Base-by-base conservation (phyloP, 2,329 filamentous ascomycete genomes). In the Claviceps cyperi region DNA sequence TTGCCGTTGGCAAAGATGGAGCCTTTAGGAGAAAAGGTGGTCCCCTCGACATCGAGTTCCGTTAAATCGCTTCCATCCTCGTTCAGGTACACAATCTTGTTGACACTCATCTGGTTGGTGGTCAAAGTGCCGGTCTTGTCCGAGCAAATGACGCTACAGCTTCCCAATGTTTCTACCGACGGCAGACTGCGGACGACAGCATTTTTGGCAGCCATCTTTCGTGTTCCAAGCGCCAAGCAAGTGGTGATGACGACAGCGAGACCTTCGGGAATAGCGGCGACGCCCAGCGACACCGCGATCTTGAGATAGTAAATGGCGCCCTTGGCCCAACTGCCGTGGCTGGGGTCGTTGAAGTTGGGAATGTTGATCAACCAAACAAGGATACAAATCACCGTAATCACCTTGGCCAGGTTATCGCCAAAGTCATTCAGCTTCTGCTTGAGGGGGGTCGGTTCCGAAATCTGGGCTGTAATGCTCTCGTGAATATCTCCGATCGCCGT, bases 371-470 rank as follows among this genome's bases (percentile, higher is more conserved):
- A 74, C 92, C 92, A 98, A 59, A 98, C 92, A 51, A 95, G 73
- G 56, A 97, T 74, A 68, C 94, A 98, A 62, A 98, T 98, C 54
- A 90, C 84, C 6, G 91, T 97, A 58, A 98, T 98, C 54, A 97
- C 92, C 75, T 97, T 98, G 59, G 94, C 94, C 55, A 98, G 75
- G 64, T 79, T 84, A 69, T 98, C 92, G 55, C 92, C 94, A 64
- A 98, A 98, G 61, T 97, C 89, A 66, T 98, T 96, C 55, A 98
- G 77, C 74, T 98, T 98, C 75, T 98, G 88, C 75, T 98, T 98
- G 58, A 98, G 70, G 14, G 92, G 92, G 0, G 92, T 98, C 0
- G 92, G 92, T 65, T 95, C 90, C 21, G 91, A 97, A 61, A 98
- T 98, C 68, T 98, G 94, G 38, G 91, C 85, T 6, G 89, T 90